Percentiles rank a stretch among this genome's conserved stretches.
These are phyloP conservation scores for Coemansia sp. DNA, from an alignment of 192 early-diverging fungal genomes.

Conservation along the genomic window DNA sequence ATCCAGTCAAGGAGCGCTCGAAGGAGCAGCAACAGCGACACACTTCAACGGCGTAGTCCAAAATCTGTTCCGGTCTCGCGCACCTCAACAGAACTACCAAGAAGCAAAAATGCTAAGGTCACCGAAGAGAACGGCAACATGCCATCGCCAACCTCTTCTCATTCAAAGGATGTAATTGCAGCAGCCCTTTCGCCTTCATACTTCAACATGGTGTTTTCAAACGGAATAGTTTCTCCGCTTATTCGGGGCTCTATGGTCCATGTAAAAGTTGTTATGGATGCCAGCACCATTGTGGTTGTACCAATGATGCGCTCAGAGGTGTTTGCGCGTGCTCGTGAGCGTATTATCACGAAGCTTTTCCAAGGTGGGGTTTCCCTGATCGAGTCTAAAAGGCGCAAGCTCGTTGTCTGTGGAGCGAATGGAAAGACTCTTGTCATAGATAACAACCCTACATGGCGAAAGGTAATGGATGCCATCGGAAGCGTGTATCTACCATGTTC, in stretches of 20 bases:
- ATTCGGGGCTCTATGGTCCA: constrained; percentile 53
- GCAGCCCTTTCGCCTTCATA: constrained; percentile 31
- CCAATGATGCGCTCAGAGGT: constrained; percentile 43
- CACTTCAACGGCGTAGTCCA: background rate
- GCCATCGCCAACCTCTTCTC: background rate
- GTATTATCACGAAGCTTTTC: constrained; percentile 51
- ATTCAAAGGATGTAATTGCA: constrained; percentile 5
- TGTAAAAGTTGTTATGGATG: constrained; percentile 48
- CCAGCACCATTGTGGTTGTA: constrained; percentile 22
- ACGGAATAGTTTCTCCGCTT: constrained; percentile 30
- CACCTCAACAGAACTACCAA: background rate
- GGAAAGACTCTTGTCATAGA: constrained; percentile 24
- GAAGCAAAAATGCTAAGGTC: background rate
- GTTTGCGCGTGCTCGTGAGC: constrained; percentile 51
- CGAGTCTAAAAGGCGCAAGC: constrained; percentile 33
- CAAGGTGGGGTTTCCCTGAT: constrained; percentile 44
- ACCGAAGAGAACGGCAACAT: background rate
- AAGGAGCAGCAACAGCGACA: constrained; percentile 14
- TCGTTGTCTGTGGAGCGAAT: constrained; percentile 25
- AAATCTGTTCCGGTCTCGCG: background rate
- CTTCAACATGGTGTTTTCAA: constrained; percentile 23
- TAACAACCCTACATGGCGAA: constrained; percentile 49
- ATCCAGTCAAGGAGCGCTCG: constrained; percentile 2
- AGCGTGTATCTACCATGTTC: background rate
- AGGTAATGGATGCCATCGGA: constrained; percentile 30